phyloP scores from a whole-genome alignment of 148 eudicot species.

The Nepenthes mirabilis region DNA sequence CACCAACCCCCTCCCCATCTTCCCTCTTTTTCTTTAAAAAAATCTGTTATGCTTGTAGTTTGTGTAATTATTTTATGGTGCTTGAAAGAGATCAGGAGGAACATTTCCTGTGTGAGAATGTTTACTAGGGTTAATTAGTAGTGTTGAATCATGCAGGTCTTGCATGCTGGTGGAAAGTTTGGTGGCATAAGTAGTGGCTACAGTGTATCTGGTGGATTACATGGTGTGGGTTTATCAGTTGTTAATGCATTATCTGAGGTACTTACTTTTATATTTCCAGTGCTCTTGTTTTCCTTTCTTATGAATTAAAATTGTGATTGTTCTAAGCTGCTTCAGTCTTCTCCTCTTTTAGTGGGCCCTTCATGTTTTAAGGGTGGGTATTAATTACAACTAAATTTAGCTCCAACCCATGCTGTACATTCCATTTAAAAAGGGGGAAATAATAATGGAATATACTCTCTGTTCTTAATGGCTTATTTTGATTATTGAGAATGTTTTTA shows the following conservation, averaged over 20 bases:
- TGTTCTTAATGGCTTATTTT: too few species aligned
- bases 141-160: constrained; percentile 45
- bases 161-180: constrained; percentile 97
- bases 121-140: not conserved
- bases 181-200: constrained; percentile 98
- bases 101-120: constrained; percentile 3
- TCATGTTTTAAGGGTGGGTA: too few species aligned
- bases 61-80: too few species aligned
- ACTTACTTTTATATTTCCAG: constrained; percentile 6
- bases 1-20: too few species aligned
- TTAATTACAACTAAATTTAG: too few species aligned
- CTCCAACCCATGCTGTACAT: too few species aligned
- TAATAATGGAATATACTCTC: too few species aligned
- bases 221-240: constrained; percentile 93
- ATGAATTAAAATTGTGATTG: not conserved
- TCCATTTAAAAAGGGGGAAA: too few species aligned
- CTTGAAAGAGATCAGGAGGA: not conserved
- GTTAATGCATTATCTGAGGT: constrained; percentile 98
- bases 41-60: too few species aligned
- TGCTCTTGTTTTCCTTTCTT: not conserved
- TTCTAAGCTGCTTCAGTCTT: not conserved
- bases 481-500: too few species aligned
- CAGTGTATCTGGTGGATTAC: constrained; percentile 94
- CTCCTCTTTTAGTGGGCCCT: too few species aligned
- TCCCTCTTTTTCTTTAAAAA: too few species aligned